Conservation (phyloP, 164 flowering plant species). For the Dillenia turbinata region DNA sequence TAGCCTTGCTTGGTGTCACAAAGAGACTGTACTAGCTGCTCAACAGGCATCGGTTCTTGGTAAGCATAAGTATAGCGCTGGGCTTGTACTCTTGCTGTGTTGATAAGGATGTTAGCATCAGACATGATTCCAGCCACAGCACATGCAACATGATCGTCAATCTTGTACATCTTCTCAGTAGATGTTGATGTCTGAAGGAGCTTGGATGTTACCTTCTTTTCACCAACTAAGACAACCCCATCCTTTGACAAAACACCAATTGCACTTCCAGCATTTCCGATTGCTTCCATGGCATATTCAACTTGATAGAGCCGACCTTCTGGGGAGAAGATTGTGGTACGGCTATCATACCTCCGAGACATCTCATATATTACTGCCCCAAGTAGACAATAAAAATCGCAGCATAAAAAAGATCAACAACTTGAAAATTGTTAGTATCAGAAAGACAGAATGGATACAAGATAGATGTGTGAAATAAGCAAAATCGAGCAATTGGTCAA, state of each 20-base stretch:
- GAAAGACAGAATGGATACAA: too few species aligned
- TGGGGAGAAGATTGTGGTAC: constrained; percentile 71
- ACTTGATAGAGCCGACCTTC: constrained; percentile 78
- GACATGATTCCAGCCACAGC: constrained; percentile 81
- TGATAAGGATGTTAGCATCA: constrained; percentile 68
- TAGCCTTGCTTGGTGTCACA: constrained; percentile 73
- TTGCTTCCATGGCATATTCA: constrained; percentile 77
- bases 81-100: constrained; percentile 66
- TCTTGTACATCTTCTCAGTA: constrained; percentile 70
- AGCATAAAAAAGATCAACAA: too few species aligned
- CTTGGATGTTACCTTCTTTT: constrained; percentile 63
- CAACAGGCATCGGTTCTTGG: constrained; percentile 77
- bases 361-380: constrained; percentile 11
- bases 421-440: too few species aligned
- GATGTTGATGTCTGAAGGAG: constrained; percentile 57
- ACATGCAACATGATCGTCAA: constrained; percentile 70
- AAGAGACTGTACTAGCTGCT: constrained; percentile 65
- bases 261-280: constrained; percentile 70
- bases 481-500: too few species aligned
- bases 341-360: constrained; percentile 75
- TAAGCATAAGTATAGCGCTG: constrained; percentile 55
- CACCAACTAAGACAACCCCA: constrained; percentile 63
- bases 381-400: too few species aligned
- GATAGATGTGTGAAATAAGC: too few species aligned
- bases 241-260: constrained; percentile 61